Conservation (phyloP, 2,329 filamentous ascomycete species). For the Lomentospora prolificans region DNA sequence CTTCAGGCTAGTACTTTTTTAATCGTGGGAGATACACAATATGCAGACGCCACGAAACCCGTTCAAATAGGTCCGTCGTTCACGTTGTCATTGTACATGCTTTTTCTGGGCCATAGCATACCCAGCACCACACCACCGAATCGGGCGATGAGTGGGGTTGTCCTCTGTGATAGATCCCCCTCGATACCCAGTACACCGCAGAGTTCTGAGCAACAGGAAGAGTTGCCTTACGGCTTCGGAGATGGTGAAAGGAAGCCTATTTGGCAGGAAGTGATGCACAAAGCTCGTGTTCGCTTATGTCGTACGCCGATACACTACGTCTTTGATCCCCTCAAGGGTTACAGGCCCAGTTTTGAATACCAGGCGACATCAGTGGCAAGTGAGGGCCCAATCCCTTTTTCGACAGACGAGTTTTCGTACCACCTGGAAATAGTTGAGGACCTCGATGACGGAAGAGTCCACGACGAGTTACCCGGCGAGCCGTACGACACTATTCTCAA, state of each 20-base stretch:
- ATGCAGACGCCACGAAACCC: conserved; percentile 50
- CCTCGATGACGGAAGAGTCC: conserved; percentile 48
- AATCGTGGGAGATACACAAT: conserved; percentile 77
- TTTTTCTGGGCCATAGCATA: conserved; percentile 83
- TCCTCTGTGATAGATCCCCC: background rate
- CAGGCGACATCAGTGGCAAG: background rate
- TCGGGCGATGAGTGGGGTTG: too few relatives aligned
- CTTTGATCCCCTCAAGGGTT: conserved; percentile 19
- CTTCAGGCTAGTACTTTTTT: conserved; percentile 89
- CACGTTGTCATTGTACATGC: conserved; percentile 84
- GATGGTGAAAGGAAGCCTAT: conserved; percentile 51
- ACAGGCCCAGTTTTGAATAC: background rate
- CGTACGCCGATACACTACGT: conserved; percentile 49
- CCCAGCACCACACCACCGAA: too few relatives aligned
- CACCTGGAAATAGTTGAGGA: conserved; percentile 78
- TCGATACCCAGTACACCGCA: background rate
- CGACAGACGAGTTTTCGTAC: conserved; percentile 54
- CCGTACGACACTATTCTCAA: conserved; percentile 30
- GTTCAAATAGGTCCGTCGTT: conserved; percentile 85
- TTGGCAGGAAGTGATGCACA: conserved; percentile 96
- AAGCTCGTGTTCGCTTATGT: conserved; percentile 72
- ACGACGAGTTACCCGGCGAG: conserved; percentile 28
- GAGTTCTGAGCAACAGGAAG: background rate
- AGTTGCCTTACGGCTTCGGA: background rate
- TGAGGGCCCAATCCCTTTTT: background rate